These are phyloP conservation scores for Leishmania arabica DNA, from an alignment of 208 protist genomes.

Conservation along the genomic window DNA sequence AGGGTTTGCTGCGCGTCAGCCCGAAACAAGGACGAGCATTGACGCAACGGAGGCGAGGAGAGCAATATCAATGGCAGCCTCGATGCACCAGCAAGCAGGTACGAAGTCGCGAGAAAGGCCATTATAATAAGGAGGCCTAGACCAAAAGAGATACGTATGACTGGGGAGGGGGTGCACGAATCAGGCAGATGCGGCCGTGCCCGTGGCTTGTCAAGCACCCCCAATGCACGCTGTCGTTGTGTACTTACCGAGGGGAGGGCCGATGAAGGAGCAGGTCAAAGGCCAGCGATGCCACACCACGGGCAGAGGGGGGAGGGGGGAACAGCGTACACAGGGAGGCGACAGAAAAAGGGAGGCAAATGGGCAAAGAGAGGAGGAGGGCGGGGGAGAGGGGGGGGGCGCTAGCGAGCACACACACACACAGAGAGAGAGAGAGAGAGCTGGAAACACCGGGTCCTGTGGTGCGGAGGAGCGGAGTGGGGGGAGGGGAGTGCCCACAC, in stretches of 20 bases:
- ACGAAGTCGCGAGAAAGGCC: constrained; percentile 8
- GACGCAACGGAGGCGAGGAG: constrained; percentile 16
- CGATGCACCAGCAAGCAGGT: constrained; percentile 3
- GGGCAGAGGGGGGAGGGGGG: not conserved
- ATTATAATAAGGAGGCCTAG: not conserved
- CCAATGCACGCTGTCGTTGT: not conserved
- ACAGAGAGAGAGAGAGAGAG: not conserved
- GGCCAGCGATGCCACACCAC: not conserved
- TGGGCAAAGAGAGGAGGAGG: not conserved
- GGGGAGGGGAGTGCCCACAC: too few relatives aligned
- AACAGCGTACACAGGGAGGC: not conserved
- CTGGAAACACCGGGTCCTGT: not conserved
- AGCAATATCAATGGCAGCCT: constrained; percentile 30
- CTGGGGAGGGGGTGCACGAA: not conserved
- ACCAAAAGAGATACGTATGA: not conserved
- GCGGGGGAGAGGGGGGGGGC: not conserved
- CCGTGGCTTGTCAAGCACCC: not conserved
- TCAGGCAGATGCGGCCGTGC: not conserved
- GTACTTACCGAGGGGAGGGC: not conserved
- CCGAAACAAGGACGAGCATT: constrained; percentile 18
- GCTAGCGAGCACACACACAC: not conserved
- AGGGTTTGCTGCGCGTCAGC: not conserved
- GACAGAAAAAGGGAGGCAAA: not conserved
- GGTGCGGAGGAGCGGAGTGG: not conserved
- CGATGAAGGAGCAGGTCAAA: not conserved